Evolutionary conservation across 169 alveolate genomes (phyloP).

Genomic region (Cryptosporidium viatorum): DNA sequence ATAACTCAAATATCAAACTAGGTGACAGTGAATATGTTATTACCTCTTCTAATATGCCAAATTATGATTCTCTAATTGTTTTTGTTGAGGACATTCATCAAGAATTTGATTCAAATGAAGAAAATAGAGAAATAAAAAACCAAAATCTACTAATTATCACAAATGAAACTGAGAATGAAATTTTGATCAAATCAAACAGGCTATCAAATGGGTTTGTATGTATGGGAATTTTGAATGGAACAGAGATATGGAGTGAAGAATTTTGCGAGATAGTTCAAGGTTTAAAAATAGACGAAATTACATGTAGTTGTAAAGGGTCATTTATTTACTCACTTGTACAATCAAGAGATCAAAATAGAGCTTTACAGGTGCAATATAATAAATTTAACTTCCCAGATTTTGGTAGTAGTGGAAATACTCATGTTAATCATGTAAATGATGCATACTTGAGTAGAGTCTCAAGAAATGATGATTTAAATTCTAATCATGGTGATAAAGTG

Average conservation of each 20-base stretch:
- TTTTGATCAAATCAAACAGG: conserved; percentile 20
- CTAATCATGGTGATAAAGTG: conserved; percentile 29
- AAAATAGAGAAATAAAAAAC: background rate
- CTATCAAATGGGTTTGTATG: conserved; percentile 26
- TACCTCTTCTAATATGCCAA: conserved; percentile 21
- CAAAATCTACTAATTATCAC: conserved; percentile 6
- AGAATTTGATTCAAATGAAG: background rate
- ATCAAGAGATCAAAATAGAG: conserved; percentile 1
- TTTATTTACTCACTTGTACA: conserved; percentile 31
- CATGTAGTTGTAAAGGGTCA: conserved; percentile 52
- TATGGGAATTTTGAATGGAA: conserved; percentile 57
- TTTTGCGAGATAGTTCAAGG: conserved; percentile 15
- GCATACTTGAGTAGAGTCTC: conserved; percentile 24
- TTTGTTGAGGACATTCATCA: conserved; percentile 9
- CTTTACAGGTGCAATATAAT: background rate
- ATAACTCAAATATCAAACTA: conserved; percentile 2
- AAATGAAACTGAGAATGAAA: conserved; percentile 47
- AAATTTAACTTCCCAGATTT: conserved; percentile 32
- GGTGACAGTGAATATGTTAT: conserved; percentile 3
- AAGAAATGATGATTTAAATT: conserved; percentile 14
- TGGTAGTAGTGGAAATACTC: background rate
- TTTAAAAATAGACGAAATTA: background rate
- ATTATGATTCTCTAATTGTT: conserved; percentile 41
- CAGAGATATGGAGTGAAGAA: conserved; percentile 64
- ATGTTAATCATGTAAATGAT: conserved; percentile 7